A percentile compares a stretch with the other conserved stretches of the same genome.
These are phyloP conservation scores for Strobilomyces echinocephalus DNA, from an alignment of 768 basidiomycete species.

Conservation along the genomic window DNA sequence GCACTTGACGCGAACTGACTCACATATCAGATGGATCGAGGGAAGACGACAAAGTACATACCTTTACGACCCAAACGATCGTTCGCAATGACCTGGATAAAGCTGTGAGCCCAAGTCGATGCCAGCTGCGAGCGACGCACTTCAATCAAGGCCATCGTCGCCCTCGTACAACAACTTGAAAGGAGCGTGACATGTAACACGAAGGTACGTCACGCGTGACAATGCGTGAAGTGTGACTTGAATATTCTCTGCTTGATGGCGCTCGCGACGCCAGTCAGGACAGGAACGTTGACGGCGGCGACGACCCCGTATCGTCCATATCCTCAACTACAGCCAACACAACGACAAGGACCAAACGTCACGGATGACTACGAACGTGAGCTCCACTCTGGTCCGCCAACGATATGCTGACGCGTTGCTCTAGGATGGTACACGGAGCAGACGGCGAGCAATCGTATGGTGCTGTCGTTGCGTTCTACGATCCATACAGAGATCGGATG, in stretches of 20 bases:
- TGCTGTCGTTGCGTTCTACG: constrained; percentile 82
- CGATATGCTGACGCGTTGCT: constrained; percentile 4
- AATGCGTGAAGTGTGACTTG: constrained; percentile 10
- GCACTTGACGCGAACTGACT: constrained; percentile 89
- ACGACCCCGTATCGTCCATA: constrained; percentile 24
- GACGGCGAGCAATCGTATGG: constrained; percentile 77
- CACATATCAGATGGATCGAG: constrained; percentile 5
- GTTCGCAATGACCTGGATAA: constrained; percentile 81
- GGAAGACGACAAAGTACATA: constrained; percentile 23
- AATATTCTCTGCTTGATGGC: constrained; percentile 19
- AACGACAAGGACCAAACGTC: constrained; percentile 38
- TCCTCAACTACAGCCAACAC: constrained; percentile 16
- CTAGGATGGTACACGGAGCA: constrained; percentile 86
- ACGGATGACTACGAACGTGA: constrained; percentile 78
- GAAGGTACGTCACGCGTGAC: constrained; percentile 12
- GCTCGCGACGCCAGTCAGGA: constrained; percentile 28
- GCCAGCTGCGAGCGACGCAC: constrained; percentile 25
- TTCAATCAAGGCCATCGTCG: constrained; percentile 55
- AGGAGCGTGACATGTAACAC: constrained; percentile 17
- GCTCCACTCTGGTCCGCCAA: constrained; percentile 15
- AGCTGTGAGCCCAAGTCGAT: neutral
- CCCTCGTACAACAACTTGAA: neutral
- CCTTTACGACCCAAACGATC: constrained; percentile 95
- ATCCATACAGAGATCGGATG: constrained; percentile 81
- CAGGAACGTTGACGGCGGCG: constrained; percentile 17